Base-by-base conservation (phyloP, 805 yeast genomes). In the Jamesozyma lodderae region DNA sequence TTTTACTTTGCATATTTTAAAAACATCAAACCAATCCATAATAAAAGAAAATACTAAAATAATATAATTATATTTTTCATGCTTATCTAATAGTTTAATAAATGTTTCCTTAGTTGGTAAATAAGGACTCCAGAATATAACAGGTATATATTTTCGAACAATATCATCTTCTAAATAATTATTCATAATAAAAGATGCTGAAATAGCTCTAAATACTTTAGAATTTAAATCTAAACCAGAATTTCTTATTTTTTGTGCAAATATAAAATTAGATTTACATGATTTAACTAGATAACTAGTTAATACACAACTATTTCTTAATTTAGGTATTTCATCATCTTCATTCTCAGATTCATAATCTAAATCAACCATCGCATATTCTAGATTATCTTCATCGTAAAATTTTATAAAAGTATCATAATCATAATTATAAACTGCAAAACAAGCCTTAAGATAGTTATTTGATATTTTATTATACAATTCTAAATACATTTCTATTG, bases 151-250 rank as follows among this genome's bases (percentile, higher is more conserved):
- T n/a, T 36, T 27, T 17, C 13, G 19, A 8, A 36, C 31, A 6
- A 36, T 14, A 14, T 31, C 35, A 18, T 31, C 39, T 13, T 31
- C 34, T 13, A 31, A 19, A 17, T 36, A 36, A 22, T 36, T 36
- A 20, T 27, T 31, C 39, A 36, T 36, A 4, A 36, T 31, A 25
- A 29, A 36, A 4, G 23, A 5, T 2, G 35, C 39, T 9, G 35
- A 31, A 6, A 30, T 31, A 10, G 39, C 31, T 11, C 35, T 24
- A 13, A n/a, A 25, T 2, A 36, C 22, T 2, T 20, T 7, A 1
- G 19, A 13, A 16, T 31, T 31, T 19, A 36, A 11, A 17, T 11
- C 16, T 4, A 36, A 15, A 15, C 18, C 26, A 19, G 35, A 31
- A 18, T 32, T 17, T 15, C 28, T 31, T 19, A 31, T 11, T 19